Base-by-base conservation (phyloP, 495 filamentous ascomycete species). In the Talaromyces nanjingensis region DNA sequence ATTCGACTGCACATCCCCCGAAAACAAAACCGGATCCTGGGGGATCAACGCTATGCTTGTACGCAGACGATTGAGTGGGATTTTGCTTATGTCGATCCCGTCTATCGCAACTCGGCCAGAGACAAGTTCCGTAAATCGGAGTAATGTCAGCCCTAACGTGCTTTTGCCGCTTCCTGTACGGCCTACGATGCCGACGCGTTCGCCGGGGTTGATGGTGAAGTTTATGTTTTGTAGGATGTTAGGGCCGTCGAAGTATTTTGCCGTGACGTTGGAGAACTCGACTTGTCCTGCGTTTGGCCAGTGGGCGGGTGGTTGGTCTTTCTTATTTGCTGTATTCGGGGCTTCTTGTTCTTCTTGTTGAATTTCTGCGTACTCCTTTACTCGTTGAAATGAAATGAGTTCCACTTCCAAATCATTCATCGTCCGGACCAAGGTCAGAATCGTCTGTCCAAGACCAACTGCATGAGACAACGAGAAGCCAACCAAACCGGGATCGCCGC, bases 81-180 rank as follows among this genome's bases (percentile, higher is more conserved):
- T 74, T 5, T 65, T 65, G 12, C 73, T 73, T 14, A 86, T 76
- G 61, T 86, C 76, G 4, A 84, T 64, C 39, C 70, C 75, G 56
- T 87, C 85, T 64, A 88, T 83, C 12, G 72, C 77, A 55, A 88
- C 79, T 11, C 65, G 65, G 6, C 86, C 83, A 0, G 34, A 68
- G 27, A 68, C 75, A 68, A 63, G 75, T 74, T 70, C 76, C 71
- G 73, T 84, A 69, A 70, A 83, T 72, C 73, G 81, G 68, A 88
- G 81, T 7, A 89, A 76, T 5, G 79, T 77, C 1, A 86, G 75
- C 0, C 83, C 84, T 0, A 88, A 73, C 7, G 84, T 85, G 57
- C 81, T 85, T 64, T 89, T 88, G 6, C 86, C 86, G 6, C 84
- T 85, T 4, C 86, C 86, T 4, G 84, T 87, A 25, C 86, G 80